Evolutionary conservation across 352 stramenopile species (phyloP), one percentile per base, ranked within the genome.

Genomic region (Pythium biforme): DNA sequence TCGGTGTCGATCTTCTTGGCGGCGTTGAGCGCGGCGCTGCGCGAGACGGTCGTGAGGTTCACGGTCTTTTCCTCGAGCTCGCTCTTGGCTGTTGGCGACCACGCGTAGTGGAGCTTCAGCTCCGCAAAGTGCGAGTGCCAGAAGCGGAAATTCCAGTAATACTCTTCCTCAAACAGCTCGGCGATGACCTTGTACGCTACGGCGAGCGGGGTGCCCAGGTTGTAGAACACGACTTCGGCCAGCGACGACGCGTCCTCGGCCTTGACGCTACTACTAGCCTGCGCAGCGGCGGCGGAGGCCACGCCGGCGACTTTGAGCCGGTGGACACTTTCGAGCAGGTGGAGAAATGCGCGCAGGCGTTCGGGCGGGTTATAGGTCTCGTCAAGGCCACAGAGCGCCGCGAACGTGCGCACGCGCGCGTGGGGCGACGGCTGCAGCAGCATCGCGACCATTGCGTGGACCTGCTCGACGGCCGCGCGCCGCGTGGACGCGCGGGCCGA

Each of bases 61-160:
- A 68, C 19, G 19, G 53, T 73, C 10, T 76, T 76, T 47, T 88
- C 76, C n/a, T 91, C 76, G n/a, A 94, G 68, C 59, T 92, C 81
- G 5, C 75, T 58, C 33, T 75, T 70, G n/a, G 84, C 70, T 10
- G 45, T 59, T 7, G 31, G 9, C 2, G 82, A 81, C 84, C 84
- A 94, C 22, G 64, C 58, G 45, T 73, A 84, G 26, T 76, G 55
- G 34, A 92, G 64, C 41, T 62, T 55, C 19, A 94, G 69, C 60
- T 94, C 84, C 17, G 60, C 63, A 72, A 78, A 89, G 19, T 81
- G 76, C 31, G 70, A 63, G 46, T 80, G 52, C 75, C 83, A 89
- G 67, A 92, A 94, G 48, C 81, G 68, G 43, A 92, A 88, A 55
- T 88, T 85, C 84, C 84, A 94, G 66, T 85, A 90, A 59, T 76